Conservation (phyloP, 257 asterid species). For the Scutellaria baicalensis region DNA sequence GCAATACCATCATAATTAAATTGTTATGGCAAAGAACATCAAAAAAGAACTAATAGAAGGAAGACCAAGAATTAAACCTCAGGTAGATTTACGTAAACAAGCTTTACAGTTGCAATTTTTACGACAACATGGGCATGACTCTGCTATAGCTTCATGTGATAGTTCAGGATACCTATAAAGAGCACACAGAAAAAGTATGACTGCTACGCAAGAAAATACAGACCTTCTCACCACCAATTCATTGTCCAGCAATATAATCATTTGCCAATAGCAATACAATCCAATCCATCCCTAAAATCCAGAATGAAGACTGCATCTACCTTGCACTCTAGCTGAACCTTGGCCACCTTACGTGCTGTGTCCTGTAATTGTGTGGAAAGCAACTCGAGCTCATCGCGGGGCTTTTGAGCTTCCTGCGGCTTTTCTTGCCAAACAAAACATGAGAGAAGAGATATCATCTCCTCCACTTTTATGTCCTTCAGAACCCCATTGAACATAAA, state of each 20-base stretch:
- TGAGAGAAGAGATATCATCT: no score
- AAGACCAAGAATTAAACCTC: constrained; percentile 26
- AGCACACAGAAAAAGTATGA: neutral
- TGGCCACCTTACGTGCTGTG: constrained; percentile 80
- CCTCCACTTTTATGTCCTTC: no score
- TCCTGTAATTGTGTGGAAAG: no score
- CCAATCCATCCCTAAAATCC: neutral
- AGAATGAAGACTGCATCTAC: constrained; percentile 28
- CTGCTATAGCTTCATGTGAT: constrained; percentile 32
- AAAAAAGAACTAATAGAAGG: neutral
- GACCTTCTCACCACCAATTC: no score
- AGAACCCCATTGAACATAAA: no score
- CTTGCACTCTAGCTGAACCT: constrained; percentile 98
- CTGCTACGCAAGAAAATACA: no score
- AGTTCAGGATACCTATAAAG: constrained; percentile 53
- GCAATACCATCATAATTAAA: constrained; percentile 18
- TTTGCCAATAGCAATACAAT: neutral
- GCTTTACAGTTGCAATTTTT: constrained; percentile 59
- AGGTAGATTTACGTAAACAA: constrained; percentile 33
- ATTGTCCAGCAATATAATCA: neutral
- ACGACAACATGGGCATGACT: constrained; percentile 50
- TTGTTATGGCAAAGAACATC: neutral
- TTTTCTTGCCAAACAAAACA: no score
- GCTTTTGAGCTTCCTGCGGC: no score
- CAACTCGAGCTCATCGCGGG: no score